These are phyloP conservation scores for Tetramitus jugosus DNA, from an alignment of 208 protist species.

Conservation along the genomic window DNA sequence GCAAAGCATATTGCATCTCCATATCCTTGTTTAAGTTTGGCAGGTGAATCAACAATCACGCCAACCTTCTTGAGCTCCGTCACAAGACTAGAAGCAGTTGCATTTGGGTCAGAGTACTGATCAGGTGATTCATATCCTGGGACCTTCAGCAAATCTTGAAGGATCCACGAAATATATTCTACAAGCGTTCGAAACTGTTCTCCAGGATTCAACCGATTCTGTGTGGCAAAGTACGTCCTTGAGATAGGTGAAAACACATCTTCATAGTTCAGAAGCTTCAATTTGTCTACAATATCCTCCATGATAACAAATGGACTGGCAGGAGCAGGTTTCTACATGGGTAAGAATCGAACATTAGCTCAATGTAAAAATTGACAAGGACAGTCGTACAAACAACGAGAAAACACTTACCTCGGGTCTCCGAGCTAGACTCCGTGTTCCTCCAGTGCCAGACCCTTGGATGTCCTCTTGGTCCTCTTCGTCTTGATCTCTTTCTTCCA, in stretches of 20 bases:
- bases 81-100: not conserved
- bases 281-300: constrained; percentile 5
- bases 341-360: too few species aligned
- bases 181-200: constrained; percentile 8
- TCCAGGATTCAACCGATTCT: not conserved
- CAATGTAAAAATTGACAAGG: too few species aligned
- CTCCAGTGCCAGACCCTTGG: too few species aligned
- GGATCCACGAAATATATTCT: not conserved
- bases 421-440: too few species aligned
- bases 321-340: too few species aligned
- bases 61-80: not conserved
- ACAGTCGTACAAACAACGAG: too few species aligned
- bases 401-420: too few species aligned
- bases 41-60: not conserved
- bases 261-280: constrained; percentile 19
- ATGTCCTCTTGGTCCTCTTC: too few species aligned
- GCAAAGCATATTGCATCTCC: not conserved
- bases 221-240: constrained; percentile 1
- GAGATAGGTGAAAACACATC: not conserved
- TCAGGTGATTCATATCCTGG: not conserved
- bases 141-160: not conserved
- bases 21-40: constrained; percentile 1
- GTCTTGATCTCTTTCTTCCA: too few species aligned
- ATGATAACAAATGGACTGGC: too few species aligned
- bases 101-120: not conserved